Base-by-base conservation (phyloP, 257 asterid genomes). In the Fraxinus quadrangulata region DNA sequence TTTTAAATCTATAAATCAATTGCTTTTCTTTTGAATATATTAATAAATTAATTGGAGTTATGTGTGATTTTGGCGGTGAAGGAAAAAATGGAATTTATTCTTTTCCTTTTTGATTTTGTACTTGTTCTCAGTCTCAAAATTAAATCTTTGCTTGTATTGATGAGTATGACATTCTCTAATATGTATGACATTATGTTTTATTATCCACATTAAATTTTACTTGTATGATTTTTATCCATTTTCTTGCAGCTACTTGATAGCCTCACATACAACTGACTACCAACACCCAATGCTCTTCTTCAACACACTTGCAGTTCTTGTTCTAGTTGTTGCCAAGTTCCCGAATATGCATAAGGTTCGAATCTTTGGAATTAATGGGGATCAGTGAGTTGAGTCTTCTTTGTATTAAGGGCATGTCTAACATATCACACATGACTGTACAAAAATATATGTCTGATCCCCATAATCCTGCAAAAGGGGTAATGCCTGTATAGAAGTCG, bases 261-360 rank as follows among this genome's bases (percentile, higher is more conserved):
- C 97, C 72, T 91, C 96, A 19, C 97, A 92, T 67, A 92, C 97
- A 49, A 92, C 97, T 6, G 97, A 92, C 82, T 92, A 92, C 83
- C 89, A 89, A 72, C 86, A 92, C 54, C 96, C 97, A 4, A 91
- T 92, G 97, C 86, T 92, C 76, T 86, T 91, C 84, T 81, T 91
- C 82, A 91, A 91, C 88, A 92, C 97, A 49, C 49, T 92, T 47
- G 92, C 94, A 45, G 97, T 92, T 79, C 77, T 88, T 12, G 88
- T 92, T 72, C 85, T 92, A 63, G 97, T 91, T 24, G 66, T 92
- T 45, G 97, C 97, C 42, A 92, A 92, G 90, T 92, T 92, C 85
- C 97, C 97, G 1, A 86, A 91, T 73, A 92, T 92, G 97, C 97
- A 92, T 90, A 92, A 89, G 85, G 97, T 92, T 66, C 94, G 97